Evolutionary conservation across 2,329 filamentous ascomycete genomes (phyloP), one percentile per base, ranked within the genome.

Genomic region (Pseudomassariella vexata): DNA sequence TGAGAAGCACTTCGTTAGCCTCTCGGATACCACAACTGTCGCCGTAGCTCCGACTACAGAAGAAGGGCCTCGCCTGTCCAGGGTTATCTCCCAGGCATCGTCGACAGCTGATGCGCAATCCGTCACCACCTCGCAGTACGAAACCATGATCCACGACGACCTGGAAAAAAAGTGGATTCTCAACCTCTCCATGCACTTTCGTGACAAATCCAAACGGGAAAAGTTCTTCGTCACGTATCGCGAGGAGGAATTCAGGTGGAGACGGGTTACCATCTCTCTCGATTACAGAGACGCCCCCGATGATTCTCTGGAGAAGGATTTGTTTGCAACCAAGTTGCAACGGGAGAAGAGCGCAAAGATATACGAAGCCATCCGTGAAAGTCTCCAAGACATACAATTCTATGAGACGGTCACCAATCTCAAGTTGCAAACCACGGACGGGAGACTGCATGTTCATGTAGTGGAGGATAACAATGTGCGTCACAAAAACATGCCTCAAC

Each of bases 151-250:
- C 43, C 77, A 83, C 42, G 77, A 85, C 41, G 90, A 96, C 57
- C 71, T 95, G 34, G 88, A 95, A 50, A 76, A 71, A 39, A 81
- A 76, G 50, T 98, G 92, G 92, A 96, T 98, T 38, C 68, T 98
- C 46, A 98, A 98, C 52, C 72, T 96, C 38, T 95, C 88, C 60
- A 95, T 98, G 92, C 88, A 95, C 57, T 98, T 95, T 57, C 79
- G 89, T 37, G 92, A 98, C 61, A 82, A 83, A 49, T 94, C 89
- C 9, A 85, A 85, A 47, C 76, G 90, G 25, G 92, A 98, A 58
- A 98, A 98, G 57, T 96, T 96, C 65, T 98, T 96, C 57, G 81
- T 98, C 41, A 96, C 92, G 0, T 98, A 85, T 55, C 85, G 88
- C 28, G 83, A 94, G 55, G 73, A 75, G 28, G 79, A 85, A 5